phyloP scores from a whole-genome alignment of 1,284 basidiomycete species.

The Amylostereum chailletii region DNA sequence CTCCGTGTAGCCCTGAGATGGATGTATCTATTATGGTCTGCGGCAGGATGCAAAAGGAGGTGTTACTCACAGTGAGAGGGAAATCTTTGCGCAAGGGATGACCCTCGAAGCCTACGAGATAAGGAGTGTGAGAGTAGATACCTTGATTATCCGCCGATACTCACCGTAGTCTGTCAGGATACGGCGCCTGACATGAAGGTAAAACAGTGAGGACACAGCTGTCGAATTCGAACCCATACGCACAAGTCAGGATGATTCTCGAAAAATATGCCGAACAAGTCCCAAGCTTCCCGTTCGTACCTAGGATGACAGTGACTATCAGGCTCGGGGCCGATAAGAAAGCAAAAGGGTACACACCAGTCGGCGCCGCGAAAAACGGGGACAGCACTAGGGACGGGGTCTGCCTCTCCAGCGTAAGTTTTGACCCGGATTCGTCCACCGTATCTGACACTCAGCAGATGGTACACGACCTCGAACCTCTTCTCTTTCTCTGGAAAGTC shows the following conservation, averaged over 20 bases:
- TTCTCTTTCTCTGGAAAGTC: conserved; percentile 93
- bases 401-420: conserved; percentile 96
- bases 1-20: conserved; percentile 83
- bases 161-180: conserved; percentile 97
- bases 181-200: conserved; percentile 55
- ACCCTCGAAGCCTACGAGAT: conserved; percentile 83
- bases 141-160: conserved; percentile 13
- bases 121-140: conserved; percentile 6
- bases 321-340: not conserved
- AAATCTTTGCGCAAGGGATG: conserved; percentile 98
- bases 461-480: conserved; percentile 97
- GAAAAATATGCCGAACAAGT: conserved; percentile 98
- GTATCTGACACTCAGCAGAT: conserved; percentile 77
- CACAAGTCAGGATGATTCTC: conserved; percentile 92
- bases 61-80: conserved; percentile 73
- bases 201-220: conserved; percentile 9
- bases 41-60: not conserved
- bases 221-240: conserved; percentile 23
- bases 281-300: conserved; percentile 98
- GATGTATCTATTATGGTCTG: conserved; percentile 6
- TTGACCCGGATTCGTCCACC: conserved; percentile 89
- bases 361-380: conserved; percentile 87
- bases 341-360: conserved; percentile 51
- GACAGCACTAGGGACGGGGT: conserved; percentile 82
- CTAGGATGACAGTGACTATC: conserved; percentile 26